Conservation (phyloP, 139 green algal genomes). For the Coelastrella sp. region DNA sequence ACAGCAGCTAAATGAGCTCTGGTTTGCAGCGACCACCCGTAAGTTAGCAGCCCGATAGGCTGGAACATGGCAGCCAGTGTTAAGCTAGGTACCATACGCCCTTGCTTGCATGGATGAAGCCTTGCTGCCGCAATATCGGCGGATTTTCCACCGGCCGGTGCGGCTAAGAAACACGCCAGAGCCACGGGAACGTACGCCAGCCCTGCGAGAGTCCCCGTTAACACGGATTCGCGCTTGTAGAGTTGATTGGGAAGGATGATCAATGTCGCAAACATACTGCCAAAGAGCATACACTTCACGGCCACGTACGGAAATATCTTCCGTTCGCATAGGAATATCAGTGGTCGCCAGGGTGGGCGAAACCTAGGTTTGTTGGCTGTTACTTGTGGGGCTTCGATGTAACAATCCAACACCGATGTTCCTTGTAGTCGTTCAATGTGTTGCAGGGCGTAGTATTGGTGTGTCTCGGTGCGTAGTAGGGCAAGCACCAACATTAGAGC, state of each 20-base stretch:
- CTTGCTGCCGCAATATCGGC: background rate
- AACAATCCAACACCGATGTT: background rate
- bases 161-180: background rate
- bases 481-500: background rate
- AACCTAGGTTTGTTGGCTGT: background rate
- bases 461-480: conserved; percentile 1
- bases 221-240: background rate
- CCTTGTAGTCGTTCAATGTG: background rate
- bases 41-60: background rate
- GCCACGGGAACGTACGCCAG: background rate
- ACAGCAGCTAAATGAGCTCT: no score
- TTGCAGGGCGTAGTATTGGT: background rate
- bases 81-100: background rate
- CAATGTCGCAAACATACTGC: background rate
- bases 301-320: background rate
- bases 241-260: conserved; percentile 1
- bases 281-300: background rate
- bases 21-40: background rate
- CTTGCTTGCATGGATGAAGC: background rate
- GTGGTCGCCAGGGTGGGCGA: background rate
- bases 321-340: background rate
- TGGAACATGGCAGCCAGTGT: background rate
- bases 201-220: background rate
- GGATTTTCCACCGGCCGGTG: background rate
- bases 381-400: background rate